These are phyloP conservation scores for Wallacemonas sp. DNA, from an alignment of 208 protist genomes.

Conservation along the genomic window DNA sequence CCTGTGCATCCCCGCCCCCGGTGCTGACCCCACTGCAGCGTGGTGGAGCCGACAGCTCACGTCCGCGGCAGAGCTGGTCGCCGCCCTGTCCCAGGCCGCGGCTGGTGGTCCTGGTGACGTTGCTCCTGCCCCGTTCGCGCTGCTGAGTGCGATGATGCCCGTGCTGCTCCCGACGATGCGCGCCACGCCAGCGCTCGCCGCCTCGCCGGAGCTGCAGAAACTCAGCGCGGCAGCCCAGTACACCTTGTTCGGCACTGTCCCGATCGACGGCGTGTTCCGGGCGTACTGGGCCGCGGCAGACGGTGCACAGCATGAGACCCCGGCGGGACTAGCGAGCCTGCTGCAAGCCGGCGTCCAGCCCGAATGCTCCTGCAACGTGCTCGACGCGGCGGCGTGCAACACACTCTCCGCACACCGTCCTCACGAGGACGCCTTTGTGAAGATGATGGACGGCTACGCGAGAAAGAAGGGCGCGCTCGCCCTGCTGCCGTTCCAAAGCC, in stretches of 20 bases:
- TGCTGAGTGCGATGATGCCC: not conserved
- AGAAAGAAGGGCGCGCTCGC: conserved; percentile 54
- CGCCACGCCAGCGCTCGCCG: not conserved
- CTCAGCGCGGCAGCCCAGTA: conserved; percentile 1
- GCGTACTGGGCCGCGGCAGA: not conserved
- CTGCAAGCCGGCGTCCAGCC: conserved; percentile 14
- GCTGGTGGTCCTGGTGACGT: not conserved
- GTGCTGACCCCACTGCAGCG: not conserved
- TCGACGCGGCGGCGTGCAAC: conserved; percentile 44
- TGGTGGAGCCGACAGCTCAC: not conserved
- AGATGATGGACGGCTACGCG: conserved; percentile 80
- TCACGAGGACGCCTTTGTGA: conserved; percentile 57
- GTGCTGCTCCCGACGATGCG: not conserved
- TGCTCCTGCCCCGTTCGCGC: not conserved
- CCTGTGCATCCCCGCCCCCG: not conserved
- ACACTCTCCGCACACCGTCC: conserved; percentile 32
- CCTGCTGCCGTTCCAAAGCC: conserved; percentile 56
- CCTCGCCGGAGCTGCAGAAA: not conserved
- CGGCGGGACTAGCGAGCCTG: not conserved
- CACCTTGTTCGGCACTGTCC: not conserved
- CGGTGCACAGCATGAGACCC: not conserved
- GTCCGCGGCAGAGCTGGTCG: not conserved
- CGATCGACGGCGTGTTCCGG: not conserved
- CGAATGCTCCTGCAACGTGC: conserved; percentile 66
- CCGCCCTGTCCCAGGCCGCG: not conserved